Evolutionary conservation across 208 protist species (phyloP).

Genomic region (Trypanosomatidae sp.): DNA sequence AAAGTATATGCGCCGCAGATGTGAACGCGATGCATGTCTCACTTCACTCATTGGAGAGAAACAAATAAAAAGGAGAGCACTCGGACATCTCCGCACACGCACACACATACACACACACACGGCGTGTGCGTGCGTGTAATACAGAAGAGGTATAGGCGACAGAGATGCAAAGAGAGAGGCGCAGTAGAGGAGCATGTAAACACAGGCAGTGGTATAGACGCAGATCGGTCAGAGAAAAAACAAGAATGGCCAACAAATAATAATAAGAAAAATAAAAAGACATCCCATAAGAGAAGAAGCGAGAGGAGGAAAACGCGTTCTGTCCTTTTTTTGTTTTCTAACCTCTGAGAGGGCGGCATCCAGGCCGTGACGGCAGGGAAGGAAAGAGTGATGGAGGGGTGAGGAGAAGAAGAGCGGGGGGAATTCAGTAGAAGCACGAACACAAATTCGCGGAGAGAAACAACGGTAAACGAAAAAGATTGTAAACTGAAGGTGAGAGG

Average conservation of each 20-base stretch:
- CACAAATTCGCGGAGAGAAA: not conserved
- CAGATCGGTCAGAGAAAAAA: not conserved
- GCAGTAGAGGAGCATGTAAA: too few relatives aligned
- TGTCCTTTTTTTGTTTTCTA: not conserved
- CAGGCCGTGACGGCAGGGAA: not conserved
- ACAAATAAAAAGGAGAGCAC: not conserved
- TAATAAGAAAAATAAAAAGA: not conserved
- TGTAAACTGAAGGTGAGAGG: constrained; percentile 3
- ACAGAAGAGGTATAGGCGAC: not conserved
- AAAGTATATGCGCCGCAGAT: not conserved
- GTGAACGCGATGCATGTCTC: not conserved
- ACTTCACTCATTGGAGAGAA: not conserved
- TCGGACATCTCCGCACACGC: not conserved
- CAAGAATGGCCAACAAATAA: not conserved
- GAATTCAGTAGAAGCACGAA: constrained; percentile 1
- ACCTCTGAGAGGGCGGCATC: not conserved
- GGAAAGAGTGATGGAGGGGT: not conserved
- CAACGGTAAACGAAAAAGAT: constrained; percentile 4
- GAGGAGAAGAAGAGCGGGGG: not conserved
- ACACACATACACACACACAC: not conserved
- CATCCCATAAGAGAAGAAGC: not conserved
- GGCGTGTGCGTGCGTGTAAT: not conserved
- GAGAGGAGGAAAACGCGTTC: not conserved
- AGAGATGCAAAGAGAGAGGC: not conserved
- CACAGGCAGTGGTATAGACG: not conserved